Conservation (phyloP, 768 basidiomycete species). For the Dictyophora rubrovolvata region DNA sequence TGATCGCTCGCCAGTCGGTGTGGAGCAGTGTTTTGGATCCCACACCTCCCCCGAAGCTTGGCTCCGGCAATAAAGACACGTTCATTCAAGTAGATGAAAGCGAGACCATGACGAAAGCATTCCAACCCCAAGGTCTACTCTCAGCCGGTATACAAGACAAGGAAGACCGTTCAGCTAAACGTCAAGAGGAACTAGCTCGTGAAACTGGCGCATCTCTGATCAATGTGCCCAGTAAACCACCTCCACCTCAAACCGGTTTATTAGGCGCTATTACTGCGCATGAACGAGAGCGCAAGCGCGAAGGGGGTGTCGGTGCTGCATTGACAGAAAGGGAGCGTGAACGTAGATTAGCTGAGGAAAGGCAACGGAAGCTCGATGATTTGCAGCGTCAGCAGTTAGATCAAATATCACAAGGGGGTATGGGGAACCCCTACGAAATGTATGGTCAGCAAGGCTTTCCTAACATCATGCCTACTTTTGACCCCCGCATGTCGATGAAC, state of each 20-base stretch:
- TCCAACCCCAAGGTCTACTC: slow-evolving; percentile 87
- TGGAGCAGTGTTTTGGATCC: slow-evolving; percentile 89
- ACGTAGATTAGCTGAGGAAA: slow-evolving; percentile 81
- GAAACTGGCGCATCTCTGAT: slow-evolving; percentile 87
- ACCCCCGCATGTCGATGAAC: slow-evolving; percentile 39
- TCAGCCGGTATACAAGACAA: slow-evolving; percentile 94
- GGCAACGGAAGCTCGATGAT: slow-evolving; percentile 88
- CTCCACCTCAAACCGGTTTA: slow-evolving; percentile 88
- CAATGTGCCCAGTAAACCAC: slow-evolving; percentile 93
- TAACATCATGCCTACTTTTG: slow-evolving; percentile 49
- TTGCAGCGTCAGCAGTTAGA: slow-evolving; percentile 83
- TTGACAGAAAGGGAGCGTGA: slow-evolving; percentile 94
- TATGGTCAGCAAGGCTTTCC: slow-evolving; percentile 38
- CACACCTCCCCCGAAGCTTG: slow-evolving; percentile 34
- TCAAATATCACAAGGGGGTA: slow-evolving; percentile 51
- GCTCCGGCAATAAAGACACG: slow-evolving; percentile 33
- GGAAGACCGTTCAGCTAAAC: slow-evolving; percentile 90
- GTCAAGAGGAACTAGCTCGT: slow-evolving; percentile 87
- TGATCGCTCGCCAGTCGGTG: slow-evolving; percentile 57
- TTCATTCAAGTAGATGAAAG: slow-evolving; percentile 70
- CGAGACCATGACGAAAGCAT: slow-evolving; percentile 85
- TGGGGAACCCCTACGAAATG: slow-evolving; percentile 35
- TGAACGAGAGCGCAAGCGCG: slow-evolving; percentile 87
- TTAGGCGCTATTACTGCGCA: slow-evolving; percentile 94
- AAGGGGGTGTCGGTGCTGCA: slow-evolving; percentile 90